Percentiles rank a stretch among this genome's conserved stretches.
Conservation (phyloP, 139 green algal genomes). For the Dunaliella primolecta region DNA sequence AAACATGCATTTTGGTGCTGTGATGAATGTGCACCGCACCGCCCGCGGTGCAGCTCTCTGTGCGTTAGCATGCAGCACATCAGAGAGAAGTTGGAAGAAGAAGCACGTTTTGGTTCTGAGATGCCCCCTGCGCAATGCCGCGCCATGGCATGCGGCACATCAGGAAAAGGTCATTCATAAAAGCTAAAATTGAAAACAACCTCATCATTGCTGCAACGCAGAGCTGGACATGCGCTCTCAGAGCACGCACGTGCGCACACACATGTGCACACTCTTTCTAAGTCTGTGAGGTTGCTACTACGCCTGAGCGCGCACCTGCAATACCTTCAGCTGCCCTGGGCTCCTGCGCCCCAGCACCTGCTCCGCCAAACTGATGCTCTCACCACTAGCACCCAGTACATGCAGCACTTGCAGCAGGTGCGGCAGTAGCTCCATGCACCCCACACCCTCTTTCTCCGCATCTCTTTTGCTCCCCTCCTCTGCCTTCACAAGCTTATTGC, state of each 20-base stretch:
- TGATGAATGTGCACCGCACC: not conserved
- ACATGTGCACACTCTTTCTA: too few relatives aligned
- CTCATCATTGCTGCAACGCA: too few relatives aligned
- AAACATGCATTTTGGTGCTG: too few relatives aligned
- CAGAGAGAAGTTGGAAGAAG: not conserved
- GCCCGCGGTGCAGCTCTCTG: too few relatives aligned
- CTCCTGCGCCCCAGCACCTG: not conserved
- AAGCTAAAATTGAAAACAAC: too few relatives aligned
- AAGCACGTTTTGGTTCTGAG: not conserved
- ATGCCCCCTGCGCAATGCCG: not conserved
- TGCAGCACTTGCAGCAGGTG: not conserved
- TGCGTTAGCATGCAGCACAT: too few relatives aligned
- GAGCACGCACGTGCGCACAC: not conserved
- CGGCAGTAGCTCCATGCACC: not conserved
- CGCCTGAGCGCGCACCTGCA: too few relatives aligned
- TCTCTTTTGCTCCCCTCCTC: too few relatives aligned
- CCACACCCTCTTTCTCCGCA: not conserved
- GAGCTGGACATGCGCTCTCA: not conserved
- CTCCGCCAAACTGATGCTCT: not conserved
- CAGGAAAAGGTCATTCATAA: too few relatives aligned
- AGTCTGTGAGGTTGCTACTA: too few relatives aligned
- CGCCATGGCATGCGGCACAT: not conserved
- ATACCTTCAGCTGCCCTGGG: not conserved
- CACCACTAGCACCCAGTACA: not conserved
- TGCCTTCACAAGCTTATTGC: not conserved